These are phyloP conservation scores for Emydomyces testavorans DNA, from an alignment of 2,329 filamentous ascomycete species.

Conservation along the genomic window DNA sequence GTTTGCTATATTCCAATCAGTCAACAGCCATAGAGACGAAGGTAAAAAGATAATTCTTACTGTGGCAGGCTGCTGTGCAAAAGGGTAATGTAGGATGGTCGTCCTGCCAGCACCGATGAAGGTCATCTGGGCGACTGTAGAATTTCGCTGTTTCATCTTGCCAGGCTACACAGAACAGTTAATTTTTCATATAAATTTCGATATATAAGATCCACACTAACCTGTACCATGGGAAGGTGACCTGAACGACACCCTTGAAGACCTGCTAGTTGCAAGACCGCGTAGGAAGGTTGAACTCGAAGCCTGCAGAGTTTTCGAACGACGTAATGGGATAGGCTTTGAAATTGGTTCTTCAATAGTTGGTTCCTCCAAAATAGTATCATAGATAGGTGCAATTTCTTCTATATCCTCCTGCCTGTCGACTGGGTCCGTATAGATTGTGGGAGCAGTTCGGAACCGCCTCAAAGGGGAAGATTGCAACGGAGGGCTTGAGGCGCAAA, in stretches of 20 bases:
- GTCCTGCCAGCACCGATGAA: slow-evolving; percentile 38
- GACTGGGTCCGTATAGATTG: slow-evolving; percentile 22
- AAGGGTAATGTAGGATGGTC: slow-evolving; percentile 47
- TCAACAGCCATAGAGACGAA: slow-evolving; percentile 11
- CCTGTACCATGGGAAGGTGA: slow-evolving; percentile 28
- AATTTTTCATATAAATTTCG: slow-evolving; percentile 5
- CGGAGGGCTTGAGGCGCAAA: slow-evolving; percentile 35
- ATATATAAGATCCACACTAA: slow-evolving; percentile 19
- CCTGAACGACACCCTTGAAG: slow-evolving; percentile 26
- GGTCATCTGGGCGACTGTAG: slow-evolving; percentile 46
- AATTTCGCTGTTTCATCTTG: slow-evolving; percentile 49
- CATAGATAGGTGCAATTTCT: slow-evolving; percentile 21
- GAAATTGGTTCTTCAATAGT: slow-evolving; percentile 13
- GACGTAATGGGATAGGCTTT: slow-evolving; percentile 26
- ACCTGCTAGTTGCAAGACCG: slow-evolving; percentile 25
- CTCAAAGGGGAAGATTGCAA: slow-evolving; percentile 41
- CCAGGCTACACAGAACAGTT: slow-evolving; percentile 36
- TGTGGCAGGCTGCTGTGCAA: slow-evolving; percentile 55
- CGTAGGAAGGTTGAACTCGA: slow-evolving; percentile 32
- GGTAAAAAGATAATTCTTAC: slow-evolving; percentile 32
- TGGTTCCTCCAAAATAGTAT: slow-evolving; percentile 16
- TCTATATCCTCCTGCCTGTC: slow-evolving; percentile 17
- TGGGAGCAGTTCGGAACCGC: slow-evolving; percentile 29
- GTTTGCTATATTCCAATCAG: slow-evolving; percentile 40
- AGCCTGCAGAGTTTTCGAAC: slow-evolving; percentile 29